These are phyloP conservation scores for Brassica cretica DNA, from an alignment of 345 rosid genomes.

Conservation along the genomic window DNA sequence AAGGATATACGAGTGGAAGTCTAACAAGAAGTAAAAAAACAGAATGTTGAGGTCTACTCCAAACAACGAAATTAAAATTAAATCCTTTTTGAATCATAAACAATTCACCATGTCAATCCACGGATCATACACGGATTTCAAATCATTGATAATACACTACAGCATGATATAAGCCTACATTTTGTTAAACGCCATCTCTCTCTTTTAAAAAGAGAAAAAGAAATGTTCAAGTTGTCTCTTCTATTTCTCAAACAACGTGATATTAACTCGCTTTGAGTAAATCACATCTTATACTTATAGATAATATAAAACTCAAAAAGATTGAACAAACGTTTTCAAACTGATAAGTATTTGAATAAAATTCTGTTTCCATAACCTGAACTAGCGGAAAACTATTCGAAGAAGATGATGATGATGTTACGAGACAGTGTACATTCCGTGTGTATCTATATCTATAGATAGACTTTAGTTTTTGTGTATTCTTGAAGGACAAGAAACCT, in stretches of 20 bases:
- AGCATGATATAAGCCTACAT: background rate
- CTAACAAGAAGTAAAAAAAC: background rate
- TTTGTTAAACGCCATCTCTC: background rate
- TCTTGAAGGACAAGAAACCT: constrained; percentile 15
- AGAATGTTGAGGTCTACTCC: background rate
- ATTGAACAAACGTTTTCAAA: background rate
- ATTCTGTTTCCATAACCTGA: background rate
- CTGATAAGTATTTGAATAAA: constrained; percentile 11
- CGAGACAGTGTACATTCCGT: constrained; percentile 18
- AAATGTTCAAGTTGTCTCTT: constrained; percentile 9
- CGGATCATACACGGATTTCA: background rate
- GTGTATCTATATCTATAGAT: constrained; percentile 26
- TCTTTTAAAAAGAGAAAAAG: background rate
- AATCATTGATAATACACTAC: background rate
- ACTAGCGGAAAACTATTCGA: constrained; percentile 23
- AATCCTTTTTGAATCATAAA: background rate
- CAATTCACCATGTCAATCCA: background rate
- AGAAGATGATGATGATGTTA: background rate
- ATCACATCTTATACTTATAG: background rate
- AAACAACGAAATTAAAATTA: background rate
- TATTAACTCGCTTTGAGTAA: background rate
- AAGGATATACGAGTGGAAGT: no score
- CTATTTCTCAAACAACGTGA: constrained; percentile 6
- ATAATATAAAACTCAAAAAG: background rate
- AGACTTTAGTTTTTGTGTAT: constrained; percentile 15